Evolutionary conservation across 2,329 filamentous ascomycete genomes (phyloP), one percentile per base, ranked within the genome.

Genomic region (Epichloe amarillans): DNA sequence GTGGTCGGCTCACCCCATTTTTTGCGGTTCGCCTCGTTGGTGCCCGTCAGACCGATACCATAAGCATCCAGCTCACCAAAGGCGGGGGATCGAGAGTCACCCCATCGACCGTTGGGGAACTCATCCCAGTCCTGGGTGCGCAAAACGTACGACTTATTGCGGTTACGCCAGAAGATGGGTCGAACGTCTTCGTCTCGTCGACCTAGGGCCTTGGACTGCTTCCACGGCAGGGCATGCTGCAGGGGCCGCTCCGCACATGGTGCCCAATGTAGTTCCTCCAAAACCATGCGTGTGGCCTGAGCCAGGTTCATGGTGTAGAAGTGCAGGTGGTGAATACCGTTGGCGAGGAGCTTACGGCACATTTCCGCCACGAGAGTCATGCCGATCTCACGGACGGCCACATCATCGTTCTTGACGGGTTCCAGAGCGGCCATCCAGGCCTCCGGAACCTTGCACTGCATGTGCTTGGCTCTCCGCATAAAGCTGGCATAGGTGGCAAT

Each of bases 251-350:
- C 82, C 7, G 80, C 74, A 19, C 85, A 86, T 1, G 93, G 91
- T 47, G 88, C 77, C 68, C 95, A 80, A 50, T 83, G 76, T 23
- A 98, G 76, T 66, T 96, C 90, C 60, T 97, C 90, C 14, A 98
- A 77, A 23, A 98, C 82, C 84, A 96, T 90, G 60, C 86, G 84
- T 1, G 91, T 96, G 47, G 93, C 87, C 67, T 95, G 88, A 11
- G 89, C 91, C 19, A 98, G 76, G 69, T 98, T 98, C 93, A 98
- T 98, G 54, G 93, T 98, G 73, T 98, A 98, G 69, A 98, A 98
- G 69, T 98, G 93, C 57, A 98, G 69, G 64, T 96, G 89, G 56
- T 82, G 77, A 57, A 96, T 88, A 40, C 90, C 93, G 37, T 82
- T 83, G 53, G 82, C 80, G 51, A 97, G 74, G 53, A 98, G 80